Conservation (phyloP, 2,329 filamentous ascomycete species). For the Uncinocarpus reesii region DNA sequence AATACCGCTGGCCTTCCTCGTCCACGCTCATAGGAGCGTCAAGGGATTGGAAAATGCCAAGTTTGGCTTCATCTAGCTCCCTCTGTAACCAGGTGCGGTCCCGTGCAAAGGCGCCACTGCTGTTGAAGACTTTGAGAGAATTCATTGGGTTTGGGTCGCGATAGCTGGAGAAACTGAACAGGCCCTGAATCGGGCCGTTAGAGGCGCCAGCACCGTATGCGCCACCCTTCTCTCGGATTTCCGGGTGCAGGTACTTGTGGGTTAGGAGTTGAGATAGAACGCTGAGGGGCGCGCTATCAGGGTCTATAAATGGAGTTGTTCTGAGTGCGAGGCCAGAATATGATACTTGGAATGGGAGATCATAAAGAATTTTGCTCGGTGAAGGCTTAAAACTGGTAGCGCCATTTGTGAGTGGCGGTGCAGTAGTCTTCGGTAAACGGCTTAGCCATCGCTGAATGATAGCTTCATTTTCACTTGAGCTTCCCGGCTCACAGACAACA, state of each 20-base stretch:
- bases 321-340: constrained; percentile 76
- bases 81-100: constrained; percentile 71
- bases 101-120: constrained; percentile 71
- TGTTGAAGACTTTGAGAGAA: constrained; percentile 71
- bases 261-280: constrained; percentile 86
- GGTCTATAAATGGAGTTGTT: constrained; percentile 70
- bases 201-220: constrained; percentile 91
- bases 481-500: constrained; percentile 74
- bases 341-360: constrained; percentile 92
- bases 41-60: constrained; percentile 82
- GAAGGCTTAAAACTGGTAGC: constrained; percentile 26
- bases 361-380: constrained; percentile 69
- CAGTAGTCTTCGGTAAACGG: constrained; percentile 42
- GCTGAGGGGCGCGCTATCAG: constrained; percentile 68
- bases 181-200: constrained; percentile 63
- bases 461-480: constrained; percentile 56
- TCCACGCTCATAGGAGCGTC: constrained; percentile 84
- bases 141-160: constrained; percentile 91
- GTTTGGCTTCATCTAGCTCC: constrained; percentile 90
- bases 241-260: constrained; percentile 92
- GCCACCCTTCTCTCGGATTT: constrained; percentile 94
- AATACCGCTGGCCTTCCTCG: constrained; percentile 74
- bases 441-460: constrained; percentile 62
- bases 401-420: constrained; percentile 25
- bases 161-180: constrained; percentile 95